A percentile compares a stretch with the other conserved stretches of the same genome.
Conservation (phyloP, 225 moss, liverwort and hornwort species). For the Sphagnum contortum region DNA sequence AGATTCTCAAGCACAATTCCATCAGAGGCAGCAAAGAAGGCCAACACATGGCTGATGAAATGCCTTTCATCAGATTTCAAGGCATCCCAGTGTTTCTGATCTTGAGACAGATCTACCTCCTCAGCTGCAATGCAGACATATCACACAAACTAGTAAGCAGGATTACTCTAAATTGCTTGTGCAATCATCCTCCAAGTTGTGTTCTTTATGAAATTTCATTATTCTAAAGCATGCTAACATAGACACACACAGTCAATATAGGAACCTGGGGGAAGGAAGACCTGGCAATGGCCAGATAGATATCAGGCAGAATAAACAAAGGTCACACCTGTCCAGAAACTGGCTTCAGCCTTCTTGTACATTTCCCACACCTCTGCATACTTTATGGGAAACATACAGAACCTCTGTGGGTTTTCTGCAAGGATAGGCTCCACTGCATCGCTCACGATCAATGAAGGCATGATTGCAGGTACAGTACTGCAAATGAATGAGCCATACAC, state of each 20-base stretch:
- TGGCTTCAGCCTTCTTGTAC: slow-evolving; percentile 49
- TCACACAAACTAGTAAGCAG: not conserved
- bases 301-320: not conserved
- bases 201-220: too few relatives aligned
- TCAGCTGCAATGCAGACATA: slow-evolving; percentile 39
- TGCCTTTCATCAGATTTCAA: slow-evolving; percentile 61
- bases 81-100: slow-evolving; percentile 74
- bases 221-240: too few relatives aligned
- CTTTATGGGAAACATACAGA: slow-evolving; percentile 41
- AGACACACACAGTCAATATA: too few relatives aligned
- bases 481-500: too few relatives aligned
- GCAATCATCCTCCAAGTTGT: too few relatives aligned
- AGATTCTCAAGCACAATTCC: slow-evolving; percentile 88
- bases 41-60: slow-evolving; percentile 81
- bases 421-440: slow-evolving; percentile 26
- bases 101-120: slow-evolving; percentile 73
- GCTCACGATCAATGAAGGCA: too few relatives aligned
- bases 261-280: not conserved
- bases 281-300: not conserved
- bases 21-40: slow-evolving; percentile 89
- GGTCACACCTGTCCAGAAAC: slow-evolving; percentile 34
- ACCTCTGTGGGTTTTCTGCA: slow-evolving; percentile 30
- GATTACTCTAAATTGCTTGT: not conserved
- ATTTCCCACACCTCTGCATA: slow-evolving; percentile 53
- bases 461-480: too few relatives aligned